phyloP scores from a whole-genome alignment of 257 asterid species.

The Plectranthus barbatus region DNA sequence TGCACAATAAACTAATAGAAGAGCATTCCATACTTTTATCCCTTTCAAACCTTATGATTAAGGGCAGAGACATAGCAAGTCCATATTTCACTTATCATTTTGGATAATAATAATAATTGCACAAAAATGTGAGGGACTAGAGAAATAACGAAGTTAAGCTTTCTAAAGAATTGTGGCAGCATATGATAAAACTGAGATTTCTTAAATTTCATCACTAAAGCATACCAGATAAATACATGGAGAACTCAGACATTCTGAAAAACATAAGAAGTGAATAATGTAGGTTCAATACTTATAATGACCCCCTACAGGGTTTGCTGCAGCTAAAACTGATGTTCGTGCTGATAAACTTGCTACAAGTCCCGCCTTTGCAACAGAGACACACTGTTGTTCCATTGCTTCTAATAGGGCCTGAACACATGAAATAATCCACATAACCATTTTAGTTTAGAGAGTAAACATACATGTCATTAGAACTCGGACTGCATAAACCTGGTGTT shows the following conservation, averaged over 20 bases:
- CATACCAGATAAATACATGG: background rate
- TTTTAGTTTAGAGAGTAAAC: constrained; percentile 6
- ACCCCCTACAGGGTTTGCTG: constrained; percentile 98
- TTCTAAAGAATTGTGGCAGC: background rate
- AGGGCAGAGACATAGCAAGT: background rate
- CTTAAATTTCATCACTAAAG: constrained; percentile 3
- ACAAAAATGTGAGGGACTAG: background rate
- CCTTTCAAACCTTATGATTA: constrained; percentile 3
- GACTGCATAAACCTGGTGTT: constrained; percentile 68
- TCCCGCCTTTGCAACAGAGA: constrained; percentile 99
- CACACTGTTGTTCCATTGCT: constrained; percentile 99
- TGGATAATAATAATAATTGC: constrained; percentile 2
- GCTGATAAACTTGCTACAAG: constrained; percentile 99
- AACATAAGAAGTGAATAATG: constrained; percentile 6
- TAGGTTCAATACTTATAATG: constrained; percentile 64
- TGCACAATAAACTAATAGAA: background rate
- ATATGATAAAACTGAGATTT: constrained; percentile 1
- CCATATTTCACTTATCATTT: background rate
- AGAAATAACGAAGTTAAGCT: background rate
- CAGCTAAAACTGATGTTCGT: constrained; percentile 92
- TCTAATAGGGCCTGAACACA: constrained; percentile 70
- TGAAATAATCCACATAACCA: constrained; percentile 15
- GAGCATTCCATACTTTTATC: background rate
- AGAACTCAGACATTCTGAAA: constrained; percentile 1
- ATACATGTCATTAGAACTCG: constrained; percentile 8